Evolutionary conservation across 345 rosid genomes (phyloP).

Genomic region (Salix udensis): DNA sequence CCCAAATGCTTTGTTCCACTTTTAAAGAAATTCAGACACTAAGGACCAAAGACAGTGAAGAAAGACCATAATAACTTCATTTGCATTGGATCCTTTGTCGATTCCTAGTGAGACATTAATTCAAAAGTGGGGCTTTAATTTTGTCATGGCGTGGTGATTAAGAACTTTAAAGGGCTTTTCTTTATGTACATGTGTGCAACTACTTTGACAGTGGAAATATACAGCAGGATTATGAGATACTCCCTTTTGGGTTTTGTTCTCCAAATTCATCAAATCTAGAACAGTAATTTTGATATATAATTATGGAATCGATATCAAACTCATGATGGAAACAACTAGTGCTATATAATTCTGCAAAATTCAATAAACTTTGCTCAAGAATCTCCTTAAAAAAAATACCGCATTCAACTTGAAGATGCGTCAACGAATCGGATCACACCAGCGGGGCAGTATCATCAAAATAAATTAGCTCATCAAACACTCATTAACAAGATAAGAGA

Average conservation of each 20-base stretch:
- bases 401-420: neutral
- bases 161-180: slow-evolving; percentile 9
- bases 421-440: neutral
- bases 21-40: neutral
- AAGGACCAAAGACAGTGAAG: neutral
- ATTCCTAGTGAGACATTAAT: slow-evolving; percentile 16
- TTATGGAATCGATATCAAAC: neutral
- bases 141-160: neutral
- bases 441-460: neutral
- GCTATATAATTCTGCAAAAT: neutral
- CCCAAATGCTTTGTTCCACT: neutral
- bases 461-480: neutral
- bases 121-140: slow-evolving; percentile 20
- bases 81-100: slow-evolving; percentile 32
- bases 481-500: neutral
- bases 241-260: neutral
- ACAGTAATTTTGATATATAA: neutral
- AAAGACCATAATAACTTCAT: neutral
- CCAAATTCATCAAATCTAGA: neutral
- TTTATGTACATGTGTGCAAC: neutral
- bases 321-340: neutral
- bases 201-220: neutral
- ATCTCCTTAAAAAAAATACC: neutral
- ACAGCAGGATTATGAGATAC: neutral
- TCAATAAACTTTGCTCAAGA: neutral